Base-by-base conservation (phyloP, 805 yeast species). In the Candida ipomoeae region DNA sequence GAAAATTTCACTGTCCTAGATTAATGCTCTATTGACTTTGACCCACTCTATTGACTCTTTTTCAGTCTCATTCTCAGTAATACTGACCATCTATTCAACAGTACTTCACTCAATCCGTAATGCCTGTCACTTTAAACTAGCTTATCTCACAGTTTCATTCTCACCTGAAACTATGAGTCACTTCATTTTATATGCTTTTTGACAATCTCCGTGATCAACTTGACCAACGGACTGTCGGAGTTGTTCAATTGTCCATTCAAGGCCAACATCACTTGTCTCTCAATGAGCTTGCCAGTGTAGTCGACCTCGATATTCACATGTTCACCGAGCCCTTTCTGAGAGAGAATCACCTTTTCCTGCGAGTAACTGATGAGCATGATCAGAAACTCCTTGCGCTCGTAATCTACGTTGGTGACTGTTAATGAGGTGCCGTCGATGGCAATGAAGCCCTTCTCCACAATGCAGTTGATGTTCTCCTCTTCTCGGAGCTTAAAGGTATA, bases 371-470 rank as follows among this genome's bases (percentile, higher is more conserved):
- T 87, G 85, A 94, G 84, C 85, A 91, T 88, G 48, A 94, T 89
- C 45, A 88, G 80, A 61, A 94, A 94, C 15, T 79, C 77, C 23
- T 64, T 68, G 5, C 58, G 63, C 6, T 61, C 63, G 58, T 83
- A 82, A 63, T 90, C 84, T 3, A 91, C 97, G 23, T 74, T 75
- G 0, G 92, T 89, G 10, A 94, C 84, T 0, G 99, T 94, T 56
- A 94, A 75, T 20, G 96, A 88, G 1, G 96, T 86, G 34, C 99
- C 99, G 64, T 94, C 99, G 15, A 94, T 70, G 23, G 94, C 82
- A 51, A 94, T 85, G 62, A 92, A 94, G 3, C 99, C 99, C 70
- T 94, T 94, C 63, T 89, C 96, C 10, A 94, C 98, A 53, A 94
- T 85, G 65, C 85, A 94, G 55, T 80, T 80, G 44, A 80, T 77